A percentile compares a stretch with the other conserved stretches of the same genome.
These are phyloP conservation scores for Crotalaria pallida DNA, from an alignment of 306 rosid genomes.

Conservation along the genomic window DNA sequence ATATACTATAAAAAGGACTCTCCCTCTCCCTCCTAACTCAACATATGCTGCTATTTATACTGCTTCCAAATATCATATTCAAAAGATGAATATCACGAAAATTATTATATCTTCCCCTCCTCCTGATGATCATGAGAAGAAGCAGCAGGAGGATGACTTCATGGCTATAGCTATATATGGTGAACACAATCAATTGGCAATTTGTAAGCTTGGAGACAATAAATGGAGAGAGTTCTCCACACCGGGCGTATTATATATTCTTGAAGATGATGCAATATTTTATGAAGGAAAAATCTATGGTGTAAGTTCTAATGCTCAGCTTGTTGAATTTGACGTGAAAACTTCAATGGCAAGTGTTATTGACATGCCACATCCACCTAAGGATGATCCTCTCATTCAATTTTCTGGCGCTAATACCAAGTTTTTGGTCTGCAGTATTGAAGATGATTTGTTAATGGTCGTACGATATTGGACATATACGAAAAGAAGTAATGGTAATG, in stretches of 20 bases:
- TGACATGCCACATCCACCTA: no score
- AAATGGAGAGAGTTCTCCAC: neutral
- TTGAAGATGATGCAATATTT: neutral
- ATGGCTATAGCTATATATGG: neutral
- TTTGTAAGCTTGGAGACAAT: neutral
- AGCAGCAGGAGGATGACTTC: neutral
- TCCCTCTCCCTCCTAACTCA: no score
- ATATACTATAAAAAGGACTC: neutral
- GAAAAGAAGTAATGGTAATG: no score
- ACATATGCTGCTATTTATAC: no score
- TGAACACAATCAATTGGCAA: neutral
- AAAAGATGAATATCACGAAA: neutral
- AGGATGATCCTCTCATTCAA: no score
- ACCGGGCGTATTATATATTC: neutral
- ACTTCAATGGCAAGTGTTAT: no score
- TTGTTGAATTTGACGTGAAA: no score
- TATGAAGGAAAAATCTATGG: neutral
- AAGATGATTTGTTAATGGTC: neutral
- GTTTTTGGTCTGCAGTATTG: neutral
- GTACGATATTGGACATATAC: neutral
- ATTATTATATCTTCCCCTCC: neutral
- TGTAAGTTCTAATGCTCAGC: no score
- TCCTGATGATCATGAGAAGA: neutral
- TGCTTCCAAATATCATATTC: neutral
- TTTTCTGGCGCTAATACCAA: neutral